These are phyloP conservation scores for Samsoniella hepiali DNA, from an alignment of 2,329 filamentous ascomycete species.

Conservation along the genomic window DNA sequence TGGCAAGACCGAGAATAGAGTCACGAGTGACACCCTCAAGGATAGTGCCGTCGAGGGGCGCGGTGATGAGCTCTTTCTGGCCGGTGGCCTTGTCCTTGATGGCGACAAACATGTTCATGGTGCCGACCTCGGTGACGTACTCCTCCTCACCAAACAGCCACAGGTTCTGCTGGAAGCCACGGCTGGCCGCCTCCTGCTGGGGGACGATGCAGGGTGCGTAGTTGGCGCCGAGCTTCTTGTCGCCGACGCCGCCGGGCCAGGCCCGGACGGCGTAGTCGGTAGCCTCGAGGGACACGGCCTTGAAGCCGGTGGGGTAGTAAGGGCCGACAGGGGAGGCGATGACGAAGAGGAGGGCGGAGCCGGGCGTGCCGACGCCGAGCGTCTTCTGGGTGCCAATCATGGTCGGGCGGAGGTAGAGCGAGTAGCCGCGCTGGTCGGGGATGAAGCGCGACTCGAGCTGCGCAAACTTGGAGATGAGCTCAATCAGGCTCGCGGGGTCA, in stretches of 20 bases:
- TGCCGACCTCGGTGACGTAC: slow-evolving; percentile 94
- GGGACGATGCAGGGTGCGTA: slow-evolving; percentile 99
- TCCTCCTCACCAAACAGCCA: slow-evolving; percentile 97
- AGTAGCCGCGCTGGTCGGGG: slow-evolving; percentile 81
- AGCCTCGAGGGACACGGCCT: slow-evolving; percentile 90
- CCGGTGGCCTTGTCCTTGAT: slow-evolving; percentile 83
- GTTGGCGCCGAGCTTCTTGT: slow-evolving; percentile 98
- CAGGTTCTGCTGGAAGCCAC: slow-evolving; percentile 96
- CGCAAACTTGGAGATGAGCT: slow-evolving; percentile 77
- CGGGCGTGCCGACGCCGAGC: slow-evolving; percentile 87
- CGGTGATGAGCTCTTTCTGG: slow-evolving; percentile 89
- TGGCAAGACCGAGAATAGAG: slow-evolving; percentile 80
- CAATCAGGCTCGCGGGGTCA: slow-evolving; percentile 67
- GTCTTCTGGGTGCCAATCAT: slow-evolving; percentile 97
- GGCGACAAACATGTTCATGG: slow-evolving; percentile 96
- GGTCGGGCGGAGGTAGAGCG: slow-evolving; percentile 90
- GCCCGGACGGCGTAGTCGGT: slow-evolving; percentile 95
- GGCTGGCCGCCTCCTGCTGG: slow-evolving; percentile 83
- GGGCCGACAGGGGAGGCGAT: slow-evolving; percentile 96
- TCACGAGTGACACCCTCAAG: slow-evolving; percentile 92
- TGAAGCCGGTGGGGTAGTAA: slow-evolving; percentile 98
- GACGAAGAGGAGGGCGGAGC: slow-evolving; percentile 86
- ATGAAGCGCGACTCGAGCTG: slow-evolving; percentile 87
- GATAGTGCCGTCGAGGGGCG: slow-evolving; percentile 93
- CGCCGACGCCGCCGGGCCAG: slow-evolving; percentile 95